Evolutionary conservation across 2,329 filamentous ascomycete genomes (phyloP).

Genomic region (Aureobasidium sp.): DNA sequence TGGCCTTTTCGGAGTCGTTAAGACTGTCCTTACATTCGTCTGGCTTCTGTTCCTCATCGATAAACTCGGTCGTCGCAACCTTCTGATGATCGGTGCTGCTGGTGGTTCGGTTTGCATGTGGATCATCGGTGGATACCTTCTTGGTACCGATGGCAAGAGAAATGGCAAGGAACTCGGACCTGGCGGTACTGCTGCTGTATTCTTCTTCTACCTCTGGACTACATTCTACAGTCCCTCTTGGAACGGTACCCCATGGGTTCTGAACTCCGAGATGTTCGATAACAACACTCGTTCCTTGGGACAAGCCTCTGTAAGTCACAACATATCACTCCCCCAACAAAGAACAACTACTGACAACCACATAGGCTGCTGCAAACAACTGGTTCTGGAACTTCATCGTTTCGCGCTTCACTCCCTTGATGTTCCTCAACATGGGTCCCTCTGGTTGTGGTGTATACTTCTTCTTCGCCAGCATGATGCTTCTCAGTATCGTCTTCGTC

Average conservation of each 20-base stretch:
- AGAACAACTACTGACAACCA: neutral
- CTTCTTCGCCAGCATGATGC: conserved; percentile 41
- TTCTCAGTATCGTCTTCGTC: conserved; percentile 36
- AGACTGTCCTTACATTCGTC: conserved; percentile 33
- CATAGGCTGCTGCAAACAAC: conserved; percentile 55
- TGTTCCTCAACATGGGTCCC: conserved; percentile 39
- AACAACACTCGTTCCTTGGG: conserved; percentile 59
- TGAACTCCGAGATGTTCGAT: conserved; percentile 67
- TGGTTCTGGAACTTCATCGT: conserved; percentile 68
- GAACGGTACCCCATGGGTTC: conserved; percentile 58
- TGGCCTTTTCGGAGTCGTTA: conserved; percentile 41
- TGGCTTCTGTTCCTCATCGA: conserved; percentile 43
- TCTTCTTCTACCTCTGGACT: conserved; percentile 70
- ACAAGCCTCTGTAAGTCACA: conserved; percentile 45
- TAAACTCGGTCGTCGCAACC: conserved; percentile 28
- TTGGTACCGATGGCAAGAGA: conserved; percentile 34
- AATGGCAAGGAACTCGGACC: conserved; percentile 30
- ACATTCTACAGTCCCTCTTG: conserved; percentile 55
- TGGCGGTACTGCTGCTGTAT: conserved; percentile 52
- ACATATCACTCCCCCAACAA: too few relatives aligned
- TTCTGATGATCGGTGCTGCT: conserved; percentile 27
- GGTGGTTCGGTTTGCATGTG: neutral
- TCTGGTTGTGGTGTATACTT: conserved; percentile 32
- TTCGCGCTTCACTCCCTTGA: conserved; percentile 57
- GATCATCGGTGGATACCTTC: conserved; percentile 43